Evolutionary conservation across 768 basidiomycete genomes (phyloP).

Genomic region (Rhizopogon salebrosus): DNA sequence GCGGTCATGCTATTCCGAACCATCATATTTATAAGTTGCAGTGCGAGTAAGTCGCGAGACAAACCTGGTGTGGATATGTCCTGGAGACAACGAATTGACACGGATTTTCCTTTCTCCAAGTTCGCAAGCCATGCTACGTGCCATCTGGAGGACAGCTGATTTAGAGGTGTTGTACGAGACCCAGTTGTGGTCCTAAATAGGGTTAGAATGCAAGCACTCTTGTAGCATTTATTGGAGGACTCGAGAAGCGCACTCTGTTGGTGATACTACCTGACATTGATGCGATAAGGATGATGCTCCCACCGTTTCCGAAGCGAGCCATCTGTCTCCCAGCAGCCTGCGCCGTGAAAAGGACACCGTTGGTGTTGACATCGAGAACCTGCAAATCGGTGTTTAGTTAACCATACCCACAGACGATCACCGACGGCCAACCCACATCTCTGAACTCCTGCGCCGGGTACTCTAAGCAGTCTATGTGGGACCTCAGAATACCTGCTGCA

Average conservation of each 20-base stretch:
- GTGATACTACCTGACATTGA: conserved; percentile 66
- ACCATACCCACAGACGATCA: background rate
- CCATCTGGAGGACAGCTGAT: conserved; percentile 76
- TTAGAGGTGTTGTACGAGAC: conserved; percentile 76
- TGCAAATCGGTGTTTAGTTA: conserved; percentile 20
- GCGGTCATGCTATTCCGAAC: conserved; percentile 58
- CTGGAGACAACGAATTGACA: conserved; percentile 73
- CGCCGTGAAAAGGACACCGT: conserved; percentile 55
- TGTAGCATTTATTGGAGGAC: background rate
- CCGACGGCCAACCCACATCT: conserved; percentile 35
- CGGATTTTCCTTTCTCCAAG: conserved; percentile 61
- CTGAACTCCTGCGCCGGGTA: conserved; percentile 63
- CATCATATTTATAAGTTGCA: background rate
- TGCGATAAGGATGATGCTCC: conserved; percentile 56
- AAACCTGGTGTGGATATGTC: conserved; percentile 68
- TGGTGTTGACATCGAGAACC: conserved; percentile 65
- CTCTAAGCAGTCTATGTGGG: conserved; percentile 56
- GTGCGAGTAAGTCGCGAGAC: conserved; percentile 5
- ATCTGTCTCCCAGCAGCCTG: conserved; percentile 59
- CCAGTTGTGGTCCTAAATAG: conserved; percentile 62
- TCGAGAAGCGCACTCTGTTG: conserved; percentile 49
- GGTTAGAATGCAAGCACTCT: conserved; percentile 1
- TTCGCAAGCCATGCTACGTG: conserved; percentile 78
- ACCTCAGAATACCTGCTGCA: conserved; percentile 67
- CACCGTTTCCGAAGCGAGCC: conserved; percentile 39